These are phyloP conservation scores for Metschnikowia rubicola DNA, from an alignment of 805 yeast species.

Conservation along the genomic window DNA sequence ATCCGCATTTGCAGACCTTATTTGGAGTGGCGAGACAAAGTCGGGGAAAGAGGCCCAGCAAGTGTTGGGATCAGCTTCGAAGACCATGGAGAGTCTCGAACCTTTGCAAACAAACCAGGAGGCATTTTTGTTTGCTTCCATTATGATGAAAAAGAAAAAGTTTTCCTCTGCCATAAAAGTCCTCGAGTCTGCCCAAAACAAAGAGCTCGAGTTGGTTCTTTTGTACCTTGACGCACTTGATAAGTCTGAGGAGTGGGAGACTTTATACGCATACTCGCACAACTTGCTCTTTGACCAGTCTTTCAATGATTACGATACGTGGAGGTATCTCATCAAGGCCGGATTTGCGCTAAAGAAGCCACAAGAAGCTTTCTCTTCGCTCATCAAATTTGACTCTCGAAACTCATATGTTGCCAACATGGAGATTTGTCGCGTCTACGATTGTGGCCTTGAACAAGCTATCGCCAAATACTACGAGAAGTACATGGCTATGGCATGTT, in stretches of 20 bases:
- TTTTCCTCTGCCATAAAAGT: slow-evolving; percentile 27
- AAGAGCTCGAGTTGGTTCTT: slow-evolving; percentile 63
- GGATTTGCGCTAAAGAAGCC: slow-evolving; percentile 32
- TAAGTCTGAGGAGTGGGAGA: slow-evolving; percentile 40
- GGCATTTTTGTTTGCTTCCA: slow-evolving; percentile 52
- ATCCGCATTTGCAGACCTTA: slow-evolving; percentile 54
- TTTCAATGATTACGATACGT: slow-evolving; percentile 75
- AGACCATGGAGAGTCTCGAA: slow-evolving; percentile 48
- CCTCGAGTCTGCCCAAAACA: slow-evolving; percentile 25
- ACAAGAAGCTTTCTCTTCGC: slow-evolving; percentile 25
- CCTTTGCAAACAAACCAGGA: slow-evolving; percentile 66
- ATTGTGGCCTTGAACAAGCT: slow-evolving; percentile 23
- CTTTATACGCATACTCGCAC: slow-evolving; percentile 22
- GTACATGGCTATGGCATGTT: slow-evolving; percentile 59
- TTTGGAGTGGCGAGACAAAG: slow-evolving; percentile 33
- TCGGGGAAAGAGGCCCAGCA: slow-evolving; percentile 39
- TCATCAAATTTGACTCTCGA: slow-evolving; percentile 35
- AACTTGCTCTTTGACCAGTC: slow-evolving; percentile 42
- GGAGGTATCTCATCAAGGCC: slow-evolving; percentile 56
- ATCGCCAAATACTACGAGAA: slow-evolving; percentile 40
- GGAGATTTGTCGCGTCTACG: slow-evolving; percentile 36
- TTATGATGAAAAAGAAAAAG: slow-evolving; percentile 39
- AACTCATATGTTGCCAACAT: slow-evolving; percentile 56
- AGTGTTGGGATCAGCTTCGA: slow-evolving; percentile 17
- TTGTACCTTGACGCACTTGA: slow-evolving; percentile 48